Conservation (phyloP, 1,139 yeast species). For the Suhomyces bokatorum region DNA sequence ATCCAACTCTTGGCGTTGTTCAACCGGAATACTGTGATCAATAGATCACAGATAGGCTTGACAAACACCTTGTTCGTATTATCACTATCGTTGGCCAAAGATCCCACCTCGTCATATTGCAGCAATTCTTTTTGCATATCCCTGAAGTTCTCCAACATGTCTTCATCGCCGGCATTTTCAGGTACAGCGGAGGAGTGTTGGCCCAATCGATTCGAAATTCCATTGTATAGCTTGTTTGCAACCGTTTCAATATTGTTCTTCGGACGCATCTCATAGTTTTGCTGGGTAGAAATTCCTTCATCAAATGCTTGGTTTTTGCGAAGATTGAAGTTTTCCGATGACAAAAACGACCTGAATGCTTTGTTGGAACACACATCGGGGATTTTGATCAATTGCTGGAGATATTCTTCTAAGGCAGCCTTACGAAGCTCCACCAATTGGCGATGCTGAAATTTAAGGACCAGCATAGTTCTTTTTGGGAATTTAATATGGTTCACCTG, state of each 20-base stretch:
- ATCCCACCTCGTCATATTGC: constrained; percentile 39
- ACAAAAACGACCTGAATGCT: constrained; percentile 72
- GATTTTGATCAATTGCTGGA: constrained; percentile 55
- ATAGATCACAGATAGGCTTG: constrained; percentile 78
- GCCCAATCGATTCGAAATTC: constrained; percentile 37
- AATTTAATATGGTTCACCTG: constrained; percentile 53
- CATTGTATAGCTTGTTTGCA: constrained; percentile 47
- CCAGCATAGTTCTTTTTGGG: constrained; percentile 63
- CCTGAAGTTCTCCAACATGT: constrained; percentile 32
- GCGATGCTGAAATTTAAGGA: constrained; percentile 64
- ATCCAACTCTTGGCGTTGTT: constrained; percentile 73
- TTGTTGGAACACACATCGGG: constrained; percentile 74
- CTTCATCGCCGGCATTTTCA: constrained; percentile 20
- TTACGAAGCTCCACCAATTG: constrained; percentile 68
- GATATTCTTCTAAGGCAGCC: constrained; percentile 59
- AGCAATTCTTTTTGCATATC: constrained; percentile 47
- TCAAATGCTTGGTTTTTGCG: constrained; percentile 38
- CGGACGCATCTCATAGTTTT: constrained; percentile 6
- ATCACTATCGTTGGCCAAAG: constrained; percentile 14
- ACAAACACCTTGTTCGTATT: constrained; percentile 45
- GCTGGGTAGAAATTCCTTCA: constrained; percentile 10
- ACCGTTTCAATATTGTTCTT: constrained; percentile 33
- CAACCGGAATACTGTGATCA: constrained; percentile 69
- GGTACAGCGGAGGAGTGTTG: constrained; percentile 4
- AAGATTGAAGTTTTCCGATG: constrained; percentile 63